These are phyloP conservation scores for Corylus avellana DNA, from an alignment of 306 rosid species.

Conservation along the genomic window DNA sequence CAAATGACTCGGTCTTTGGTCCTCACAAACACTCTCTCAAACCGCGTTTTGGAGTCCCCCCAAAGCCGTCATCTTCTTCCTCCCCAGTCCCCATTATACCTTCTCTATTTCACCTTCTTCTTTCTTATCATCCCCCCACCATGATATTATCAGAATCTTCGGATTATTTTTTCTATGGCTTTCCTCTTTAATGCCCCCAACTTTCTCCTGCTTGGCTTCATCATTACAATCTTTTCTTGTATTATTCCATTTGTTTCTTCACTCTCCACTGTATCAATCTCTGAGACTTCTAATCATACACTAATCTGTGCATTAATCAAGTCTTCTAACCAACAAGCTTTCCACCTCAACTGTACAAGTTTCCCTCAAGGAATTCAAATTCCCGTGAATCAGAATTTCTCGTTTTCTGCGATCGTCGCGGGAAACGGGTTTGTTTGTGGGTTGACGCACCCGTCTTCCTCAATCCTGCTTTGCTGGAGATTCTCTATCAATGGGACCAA, in stretches of 20 bases:
- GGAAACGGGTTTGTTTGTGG: conserved; percentile 76
- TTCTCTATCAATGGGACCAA: conserved; percentile 50
- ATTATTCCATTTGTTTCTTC: conserved; percentile 33
- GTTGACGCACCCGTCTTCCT: conserved; percentile 33
- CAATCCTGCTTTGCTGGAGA: conserved; percentile 74
- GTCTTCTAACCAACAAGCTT: conserved; percentile 17
- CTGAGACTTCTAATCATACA: conserved; percentile 49
- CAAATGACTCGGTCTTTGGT: conserved; percentile 50
- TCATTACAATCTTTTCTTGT: conserved; percentile 23
- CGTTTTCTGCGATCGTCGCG: conserved; percentile 56
- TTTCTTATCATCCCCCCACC: conserved; percentile 19
- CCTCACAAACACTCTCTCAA: conserved; percentile 21
- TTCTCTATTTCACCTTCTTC: not conserved
- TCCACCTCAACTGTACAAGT: conserved; percentile 56
- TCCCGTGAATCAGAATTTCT: conserved; percentile 18
- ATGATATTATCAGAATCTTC: conserved; percentile 42
- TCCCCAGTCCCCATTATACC: too few species aligned
- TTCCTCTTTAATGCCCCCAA: conserved; percentile 19
- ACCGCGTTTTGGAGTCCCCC: conserved; percentile 30
- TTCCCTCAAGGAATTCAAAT: conserved; percentile 43
- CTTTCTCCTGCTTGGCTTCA: conserved; percentile 1
- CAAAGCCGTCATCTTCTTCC: too few species aligned
- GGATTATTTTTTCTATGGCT: conserved; percentile 48
- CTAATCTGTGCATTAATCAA: conserved; percentile 60
- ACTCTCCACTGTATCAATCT: conserved; percentile 70